Evolutionary conservation across 148 eudicot species (phyloP).

Genomic region (Bassia scoparia): DNA sequence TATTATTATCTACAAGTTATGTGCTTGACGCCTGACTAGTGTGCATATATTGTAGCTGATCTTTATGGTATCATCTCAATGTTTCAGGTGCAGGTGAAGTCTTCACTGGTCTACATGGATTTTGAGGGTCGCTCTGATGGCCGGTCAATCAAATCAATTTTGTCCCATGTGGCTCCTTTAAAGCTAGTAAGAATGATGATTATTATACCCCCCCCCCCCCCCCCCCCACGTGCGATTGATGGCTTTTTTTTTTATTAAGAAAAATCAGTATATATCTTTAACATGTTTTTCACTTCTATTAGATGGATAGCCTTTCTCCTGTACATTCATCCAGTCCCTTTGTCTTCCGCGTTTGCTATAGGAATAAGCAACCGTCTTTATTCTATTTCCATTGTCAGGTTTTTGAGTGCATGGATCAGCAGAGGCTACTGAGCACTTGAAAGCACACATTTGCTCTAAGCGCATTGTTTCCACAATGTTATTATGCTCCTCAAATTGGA

Average conservation of each 20-base stretch:
- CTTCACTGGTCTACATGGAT: slow-evolving; percentile 79
- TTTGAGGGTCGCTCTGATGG: slow-evolving; percentile 98
- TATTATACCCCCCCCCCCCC: too few species aligned
- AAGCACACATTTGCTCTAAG: slow-evolving; percentile 83
- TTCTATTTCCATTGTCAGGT: slow-evolving; percentile 44
- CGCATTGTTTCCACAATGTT: slow-evolving; percentile 95
- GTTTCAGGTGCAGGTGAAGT: slow-evolving; percentile 79
- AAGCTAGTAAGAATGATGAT: slow-evolving; percentile 74
- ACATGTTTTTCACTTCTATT: too few species aligned
- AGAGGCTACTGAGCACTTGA: slow-evolving; percentile 98
- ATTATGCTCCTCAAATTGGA: slow-evolving; percentile 89
- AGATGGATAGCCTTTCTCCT: too few species aligned
- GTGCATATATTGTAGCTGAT: not conserved
- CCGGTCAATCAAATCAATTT: slow-evolving; percentile 80
- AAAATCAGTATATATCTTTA: too few species aligned
- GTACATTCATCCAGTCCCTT: too few species aligned
- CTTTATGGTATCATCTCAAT: not conserved
- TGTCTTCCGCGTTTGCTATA: not conserved
- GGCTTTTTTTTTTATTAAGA: too few species aligned
- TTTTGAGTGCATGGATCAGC: slow-evolving; percentile 98
- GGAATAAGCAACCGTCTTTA: not conserved
- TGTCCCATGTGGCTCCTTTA: slow-evolving; percentile 81
- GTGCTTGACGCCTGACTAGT: not conserved
- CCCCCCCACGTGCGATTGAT: too few species aligned
- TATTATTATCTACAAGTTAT: too few species aligned